phyloP scores from a whole-genome alignment of 2,329 filamentous ascomycete genomes.

The Orbilia javanica region DNA sequence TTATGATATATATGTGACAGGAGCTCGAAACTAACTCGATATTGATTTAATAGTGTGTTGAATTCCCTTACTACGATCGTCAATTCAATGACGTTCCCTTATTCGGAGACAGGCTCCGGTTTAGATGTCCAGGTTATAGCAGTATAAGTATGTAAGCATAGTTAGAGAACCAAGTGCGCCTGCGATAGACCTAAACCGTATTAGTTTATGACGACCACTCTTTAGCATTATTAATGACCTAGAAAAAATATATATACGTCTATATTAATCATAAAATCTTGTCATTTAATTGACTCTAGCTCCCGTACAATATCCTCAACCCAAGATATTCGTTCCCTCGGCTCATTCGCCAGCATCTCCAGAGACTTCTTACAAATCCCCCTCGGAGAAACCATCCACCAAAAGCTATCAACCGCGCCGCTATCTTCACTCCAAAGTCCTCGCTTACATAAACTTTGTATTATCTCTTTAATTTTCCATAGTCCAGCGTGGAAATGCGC shows the following conservation, averaged over 20 bases:
- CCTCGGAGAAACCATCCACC: constrained; percentile 35
- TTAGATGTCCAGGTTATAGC: constrained; percentile 11
- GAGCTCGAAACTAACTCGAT: not conserved
- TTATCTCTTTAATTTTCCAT: constrained; percentile 49
- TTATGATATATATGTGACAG: not conserved
- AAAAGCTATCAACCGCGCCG: constrained; percentile 34
- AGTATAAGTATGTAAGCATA: constrained; percentile 4
- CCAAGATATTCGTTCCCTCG: constrained; percentile 32
- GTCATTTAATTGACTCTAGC: constrained; percentile 21
- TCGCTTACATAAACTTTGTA: constrained; percentile 20
- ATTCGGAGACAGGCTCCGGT: constrained; percentile 24
- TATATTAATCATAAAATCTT: constrained; percentile 7
- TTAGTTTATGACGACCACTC: not conserved
- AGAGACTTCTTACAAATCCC: constrained; percentile 38
- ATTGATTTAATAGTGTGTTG: constrained; percentile 27
- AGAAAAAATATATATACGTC: not conserved
- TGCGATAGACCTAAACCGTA: not conserved
- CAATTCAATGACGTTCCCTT: constrained; percentile 19
- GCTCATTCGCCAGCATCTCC: constrained; percentile 20
- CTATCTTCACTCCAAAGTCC: constrained; percentile 28
- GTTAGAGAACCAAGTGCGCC: not conserved
- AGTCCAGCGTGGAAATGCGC: constrained; percentile 44
- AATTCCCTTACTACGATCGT: constrained; percentile 35
- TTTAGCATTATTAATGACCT: not conserved
- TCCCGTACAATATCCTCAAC: constrained; percentile 30